Base-by-base conservation (phyloP, 2,329 filamentous ascomycete species). In the Balansia obtecta region DNA sequence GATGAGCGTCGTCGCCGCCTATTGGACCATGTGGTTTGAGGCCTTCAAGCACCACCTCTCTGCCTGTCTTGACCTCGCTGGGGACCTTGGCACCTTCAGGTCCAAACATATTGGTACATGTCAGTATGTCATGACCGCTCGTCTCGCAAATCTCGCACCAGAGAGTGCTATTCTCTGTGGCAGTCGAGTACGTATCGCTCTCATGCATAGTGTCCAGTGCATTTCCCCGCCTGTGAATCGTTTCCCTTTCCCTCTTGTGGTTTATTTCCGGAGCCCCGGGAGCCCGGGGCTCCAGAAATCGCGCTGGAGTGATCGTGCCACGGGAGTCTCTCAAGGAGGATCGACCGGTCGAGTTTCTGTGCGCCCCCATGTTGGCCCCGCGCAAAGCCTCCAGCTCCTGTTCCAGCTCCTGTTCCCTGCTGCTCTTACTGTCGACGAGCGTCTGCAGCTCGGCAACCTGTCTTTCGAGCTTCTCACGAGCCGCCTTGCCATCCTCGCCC, bases 111-210 rank as follows among this genome's bases (percentile, higher is more conserved):
- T 88, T 91, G 49, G 86, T 89, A 74, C 91, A 97, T 20, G 87
- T 94, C 51, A 97, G 73, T 53, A 97, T 95, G 60, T 97, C 91
- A 63, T 97, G 91, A 15, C 91, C 90, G 45, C 80, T 77, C 34
- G 86, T 87, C 70, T 96, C 90, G 69, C 91, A 97, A 54, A 97
- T 93, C 69, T 97, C 93, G 68, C 91, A 97, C 86, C 87, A 95
- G 55, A 90, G 76, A 15, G 76, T 79, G 63, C 81, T 86, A 59
- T 76, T 82, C 63, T 89, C 86, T 39, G 85, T 87, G 20, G 80
- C 77, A 30, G 78, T 80, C 38, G 85, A 86, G 65, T 84, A 77
- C 13, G 75, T 73, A 58, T 86, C 84, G 60, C 79, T 86, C 65
- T 86, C 84, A 41, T 74, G 75, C 82, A 85, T 86, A 5, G 81